Evolutionary conservation across 2,329 filamentous ascomycete species (phyloP).

Genomic region (Sporothrix euskadiensis): DNA sequence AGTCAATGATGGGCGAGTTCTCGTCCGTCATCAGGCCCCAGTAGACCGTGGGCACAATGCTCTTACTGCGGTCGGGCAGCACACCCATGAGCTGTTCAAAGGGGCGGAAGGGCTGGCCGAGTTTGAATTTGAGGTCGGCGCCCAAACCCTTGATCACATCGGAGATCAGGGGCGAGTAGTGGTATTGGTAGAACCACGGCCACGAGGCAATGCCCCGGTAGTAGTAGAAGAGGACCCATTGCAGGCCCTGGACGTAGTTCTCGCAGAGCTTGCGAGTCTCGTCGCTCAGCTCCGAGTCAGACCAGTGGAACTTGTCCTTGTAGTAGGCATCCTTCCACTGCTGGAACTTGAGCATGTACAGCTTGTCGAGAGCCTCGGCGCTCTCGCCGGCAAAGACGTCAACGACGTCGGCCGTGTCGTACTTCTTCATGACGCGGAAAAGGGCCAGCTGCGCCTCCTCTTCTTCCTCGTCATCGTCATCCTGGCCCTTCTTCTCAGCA

Average conservation of each 20-base stretch:
- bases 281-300: constrained; percentile 69
- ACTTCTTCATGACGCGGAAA: constrained; percentile 80
- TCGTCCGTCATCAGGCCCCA: constrained; percentile 90
- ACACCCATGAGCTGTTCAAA: constrained; percentile 99
- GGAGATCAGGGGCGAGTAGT: constrained; percentile 92
- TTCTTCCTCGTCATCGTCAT: constrained; percentile 73
- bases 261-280: constrained; percentile 82
- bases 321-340: constrained; percentile 97
- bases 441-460: constrained; percentile 83
- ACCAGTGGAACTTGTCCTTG: constrained; percentile 83
- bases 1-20: constrained; percentile 92
- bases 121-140: constrained; percentile 86
- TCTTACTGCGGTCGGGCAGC: constrained; percentile 93
- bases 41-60: constrained; percentile 85
- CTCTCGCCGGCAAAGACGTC: constrained; percentile 79
- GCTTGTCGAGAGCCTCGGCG: constrained; percentile 73
- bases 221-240: constrained; percentile 98
- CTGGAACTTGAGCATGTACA: constrained; percentile 87
- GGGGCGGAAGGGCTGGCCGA: constrained; percentile 92
- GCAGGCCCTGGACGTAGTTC: constrained; percentile 95
- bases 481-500: constrained; percentile 49
- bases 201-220: constrained; percentile 96
- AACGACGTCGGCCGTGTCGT: constrained; percentile 84
- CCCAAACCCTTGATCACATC: constrained; percentile 87
- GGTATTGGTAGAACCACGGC: constrained; percentile 97